Evolutionary conservation across 2,329 filamentous ascomycete species (phyloP).

Genomic region (Scopulariopsis brevicaulis): DNA sequence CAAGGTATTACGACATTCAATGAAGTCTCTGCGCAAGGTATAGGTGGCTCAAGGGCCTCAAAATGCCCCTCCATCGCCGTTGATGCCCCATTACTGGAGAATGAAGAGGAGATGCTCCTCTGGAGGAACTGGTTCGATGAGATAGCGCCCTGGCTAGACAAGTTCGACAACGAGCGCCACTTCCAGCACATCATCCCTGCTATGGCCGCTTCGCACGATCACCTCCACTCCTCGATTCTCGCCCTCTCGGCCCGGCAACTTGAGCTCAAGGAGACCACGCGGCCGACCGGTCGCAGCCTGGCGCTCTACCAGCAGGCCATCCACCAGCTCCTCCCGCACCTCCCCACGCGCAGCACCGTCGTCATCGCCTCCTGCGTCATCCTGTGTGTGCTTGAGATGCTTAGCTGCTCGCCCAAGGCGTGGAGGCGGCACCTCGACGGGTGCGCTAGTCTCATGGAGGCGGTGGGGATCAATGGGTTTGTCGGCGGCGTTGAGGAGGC

Average conservation of each 20-base stretch:
- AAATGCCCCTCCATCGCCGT: background rate
- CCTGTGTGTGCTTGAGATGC: slow-evolving; percentile 42
- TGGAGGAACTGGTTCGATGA: slow-evolving; percentile 31
- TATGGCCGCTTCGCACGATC: slow-evolving; percentile 28
- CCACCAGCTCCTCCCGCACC: slow-evolving; percentile 31
- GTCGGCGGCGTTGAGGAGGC: slow-evolving; percentile 36
- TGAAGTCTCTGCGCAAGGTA: slow-evolving; percentile 10
- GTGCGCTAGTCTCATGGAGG: slow-evolving; percentile 36
- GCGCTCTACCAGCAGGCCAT: slow-evolving; percentile 39
- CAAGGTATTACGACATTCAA: background rate
- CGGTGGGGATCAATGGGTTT: slow-evolving; percentile 37
- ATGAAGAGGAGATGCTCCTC: slow-evolving; percentile 18
- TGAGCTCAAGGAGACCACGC: slow-evolving; percentile 24
- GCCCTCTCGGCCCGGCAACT: slow-evolving; percentile 39
- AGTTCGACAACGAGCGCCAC: slow-evolving; percentile 35
- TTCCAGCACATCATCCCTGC: slow-evolving; percentile 35
- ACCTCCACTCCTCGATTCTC: slow-evolving; percentile 35
- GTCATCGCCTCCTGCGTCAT: slow-evolving; percentile 41
- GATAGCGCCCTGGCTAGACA: slow-evolving; percentile 35
- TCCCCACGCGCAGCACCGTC: slow-evolving; percentile 32
- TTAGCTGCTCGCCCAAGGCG: slow-evolving; percentile 32
- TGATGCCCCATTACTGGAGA: background rate
- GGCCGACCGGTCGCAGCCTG: slow-evolving; percentile 19
- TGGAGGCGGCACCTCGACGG: slow-evolving; percentile 41
- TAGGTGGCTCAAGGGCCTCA: background rate